Evolutionary conservation across 352 stramenopile genomes (phyloP), one percentile per base, ranked within the genome.

Genomic region (Blastocystis sp.): DNA sequence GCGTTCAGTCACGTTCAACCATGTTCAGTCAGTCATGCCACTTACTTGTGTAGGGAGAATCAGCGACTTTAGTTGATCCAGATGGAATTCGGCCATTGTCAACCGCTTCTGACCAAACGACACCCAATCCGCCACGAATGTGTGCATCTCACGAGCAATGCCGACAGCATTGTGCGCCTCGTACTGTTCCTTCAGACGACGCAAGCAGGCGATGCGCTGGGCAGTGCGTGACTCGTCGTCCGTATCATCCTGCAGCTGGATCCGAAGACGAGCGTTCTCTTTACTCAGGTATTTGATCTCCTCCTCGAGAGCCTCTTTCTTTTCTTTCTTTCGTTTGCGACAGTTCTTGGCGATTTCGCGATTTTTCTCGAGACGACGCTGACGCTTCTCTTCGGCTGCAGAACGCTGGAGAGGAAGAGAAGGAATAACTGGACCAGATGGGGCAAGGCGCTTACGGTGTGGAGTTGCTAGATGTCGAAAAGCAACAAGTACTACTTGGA

Each of bases 321-420:
- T 91, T 39, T 91, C 90, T 50, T 90, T 79, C 87, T 91, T 91
- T 41, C 90, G 75, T 59, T 91, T 91, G 24, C 90, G 39, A 50
- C 90, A 91, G 59, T 91, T 91, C 26, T 90, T 90, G 13, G 90
- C 90, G 53, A 91, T 91, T 62, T 91, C 90, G 43, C 90, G 73
- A 37, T 91, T 91, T 76, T 90, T 91, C 90, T 91, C 89, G n/a
- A 91, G 66, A 30, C 90, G 73, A n/a, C 90, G 73, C 43, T 76
- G 37, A 18, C 76, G 55, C 24, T 88, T 88, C 62, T 43, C 18
- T 24, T 68, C 45, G 43, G 43, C 50, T n/a, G 13, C 50, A 13
- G 50, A 59, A n/a, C 50, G 50, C 50, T 59, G 13, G 50, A 59
- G 11, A n/a, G 50, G 50, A 59, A 59, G 50, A n/a, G 50, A n/a